These are phyloP conservation scores for Eudorina sp. DNA, from an alignment of 139 green algal genomes.

Conservation along the genomic window DNA sequence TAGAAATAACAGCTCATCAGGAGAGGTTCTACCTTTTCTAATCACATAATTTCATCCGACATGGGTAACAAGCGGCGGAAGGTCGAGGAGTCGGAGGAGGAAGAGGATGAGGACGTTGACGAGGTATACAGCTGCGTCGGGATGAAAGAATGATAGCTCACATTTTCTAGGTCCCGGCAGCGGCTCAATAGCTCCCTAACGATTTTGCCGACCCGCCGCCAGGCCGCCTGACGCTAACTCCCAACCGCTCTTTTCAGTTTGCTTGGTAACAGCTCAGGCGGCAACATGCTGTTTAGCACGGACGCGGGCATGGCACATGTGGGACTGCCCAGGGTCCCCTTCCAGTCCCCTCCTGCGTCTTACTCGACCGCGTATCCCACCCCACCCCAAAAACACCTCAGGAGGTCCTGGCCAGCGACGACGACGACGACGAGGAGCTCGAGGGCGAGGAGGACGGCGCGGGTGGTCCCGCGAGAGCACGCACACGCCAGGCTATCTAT, in stretches of 20 bases:
- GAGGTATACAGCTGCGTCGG: background rate
- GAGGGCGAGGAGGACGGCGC: slow-evolving; percentile 28
- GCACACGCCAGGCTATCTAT: slow-evolving; percentile 77
- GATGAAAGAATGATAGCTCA: background rate
- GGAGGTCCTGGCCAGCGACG: background rate
- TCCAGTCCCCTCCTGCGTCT: too few relatives aligned
- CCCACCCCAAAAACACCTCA: too few relatives aligned
- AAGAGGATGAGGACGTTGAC: slow-evolving; percentile 45
- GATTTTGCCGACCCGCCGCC: background rate
- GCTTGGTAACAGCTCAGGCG: background rate
- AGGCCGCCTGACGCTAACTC: background rate
- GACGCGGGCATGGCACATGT: too few relatives aligned
- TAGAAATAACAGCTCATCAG: too few relatives aligned
- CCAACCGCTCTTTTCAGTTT: background rate
- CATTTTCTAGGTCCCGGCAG: too few relatives aligned
- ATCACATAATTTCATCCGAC: too few relatives aligned
- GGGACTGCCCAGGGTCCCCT: too few relatives aligned
- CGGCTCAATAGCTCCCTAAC: background rate
- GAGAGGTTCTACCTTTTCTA: too few relatives aligned
- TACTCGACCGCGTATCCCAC: too few relatives aligned
- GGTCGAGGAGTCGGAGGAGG: slow-evolving; percentile 29
- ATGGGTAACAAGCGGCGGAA: slow-evolving; percentile 46
- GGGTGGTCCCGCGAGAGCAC: too few relatives aligned
- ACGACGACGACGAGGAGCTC: slow-evolving; percentile 44
- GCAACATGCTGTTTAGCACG: background rate